Evolutionary conservation across 306 rosid species (phyloP).

Genomic region (Acacia acuminata): DNA sequence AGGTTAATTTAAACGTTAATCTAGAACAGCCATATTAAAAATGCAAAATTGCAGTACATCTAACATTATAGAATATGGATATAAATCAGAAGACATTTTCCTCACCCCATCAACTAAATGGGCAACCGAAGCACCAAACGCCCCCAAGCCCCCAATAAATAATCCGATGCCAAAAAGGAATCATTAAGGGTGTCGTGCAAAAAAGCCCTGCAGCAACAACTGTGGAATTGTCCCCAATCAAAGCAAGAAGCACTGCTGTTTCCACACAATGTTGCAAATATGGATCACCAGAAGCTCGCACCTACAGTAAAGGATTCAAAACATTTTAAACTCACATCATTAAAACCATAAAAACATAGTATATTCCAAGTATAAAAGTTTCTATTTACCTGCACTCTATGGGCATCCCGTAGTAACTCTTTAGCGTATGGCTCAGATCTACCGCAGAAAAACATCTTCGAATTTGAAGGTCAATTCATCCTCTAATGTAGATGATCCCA

Average conservation of each 20-base stretch:
- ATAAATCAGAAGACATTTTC: conserved; percentile 26
- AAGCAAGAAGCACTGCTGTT: conserved; percentile 87
- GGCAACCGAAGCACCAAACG: conserved; percentile 81
- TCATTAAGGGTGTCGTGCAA: too few species aligned
- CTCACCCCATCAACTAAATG: conserved; percentile 95
- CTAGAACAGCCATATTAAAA: conserved; percentile 22
- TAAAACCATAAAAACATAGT: conserved; percentile 10
- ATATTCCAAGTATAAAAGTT: neutral
- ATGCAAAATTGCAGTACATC: conserved; percentile 4
- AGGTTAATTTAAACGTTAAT: conserved; percentile 4
- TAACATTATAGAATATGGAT: conserved; percentile 4
- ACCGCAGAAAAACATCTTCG: conserved; percentile 64
- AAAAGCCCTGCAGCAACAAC: too few species aligned
- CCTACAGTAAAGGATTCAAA: conserved; percentile 45
- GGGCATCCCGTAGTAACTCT: conserved; percentile 80
- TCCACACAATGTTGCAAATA: conserved; percentile 97
- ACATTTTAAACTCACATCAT: conserved; percentile 14
- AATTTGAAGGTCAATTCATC: conserved; percentile 85
- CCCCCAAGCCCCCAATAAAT: too few species aligned
- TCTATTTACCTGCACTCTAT: conserved; percentile 81
- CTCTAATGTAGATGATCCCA: conserved; percentile 45
- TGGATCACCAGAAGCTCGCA: conserved; percentile 92
- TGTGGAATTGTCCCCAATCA: conserved; percentile 87
- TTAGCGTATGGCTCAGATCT: conserved; percentile 68
- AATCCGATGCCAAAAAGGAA: conserved; percentile 69